Evolutionary conservation across 2,329 filamentous ascomycete species (phyloP).

Genomic region (Delphinella strobiligena): DNA sequence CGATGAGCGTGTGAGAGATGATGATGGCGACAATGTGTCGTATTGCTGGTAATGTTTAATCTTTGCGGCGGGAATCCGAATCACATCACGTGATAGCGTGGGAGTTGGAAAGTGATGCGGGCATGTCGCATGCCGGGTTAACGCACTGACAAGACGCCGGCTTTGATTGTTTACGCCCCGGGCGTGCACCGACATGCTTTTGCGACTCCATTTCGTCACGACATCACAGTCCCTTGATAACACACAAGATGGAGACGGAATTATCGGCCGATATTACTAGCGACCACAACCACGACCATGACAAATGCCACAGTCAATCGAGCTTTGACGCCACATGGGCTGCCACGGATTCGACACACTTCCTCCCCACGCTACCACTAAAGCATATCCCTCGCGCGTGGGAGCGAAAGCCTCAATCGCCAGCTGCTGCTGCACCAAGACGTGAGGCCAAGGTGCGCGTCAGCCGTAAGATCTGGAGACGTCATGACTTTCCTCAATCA

Average conservation of each 20-base stretch:
- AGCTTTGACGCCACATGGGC: conserved; percentile 28
- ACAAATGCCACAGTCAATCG: too few relatives aligned
- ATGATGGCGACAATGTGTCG: too few relatives aligned
- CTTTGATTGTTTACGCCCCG: background rate
- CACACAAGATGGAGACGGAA: background rate
- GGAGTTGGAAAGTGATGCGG: too few relatives aligned
- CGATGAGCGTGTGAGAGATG: background rate
- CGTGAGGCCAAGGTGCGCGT: conserved; percentile 22
- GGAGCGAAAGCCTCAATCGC: conserved; percentile 35
- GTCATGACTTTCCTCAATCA: conserved; percentile 10
- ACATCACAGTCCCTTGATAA: background rate
- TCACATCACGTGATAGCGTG: background rate
- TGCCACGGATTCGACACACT: conserved; percentile 27
- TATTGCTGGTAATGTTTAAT: background rate
- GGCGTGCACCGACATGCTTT: too few relatives aligned
- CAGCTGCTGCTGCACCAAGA: too few relatives aligned
- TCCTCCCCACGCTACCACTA: conserved; percentile 29
- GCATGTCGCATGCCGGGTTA: too few relatives aligned
- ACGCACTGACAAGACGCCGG: too few relatives aligned
- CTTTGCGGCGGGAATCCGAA: background rate
- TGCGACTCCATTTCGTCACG: too few relatives aligned
- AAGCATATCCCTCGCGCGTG: conserved; percentile 33
- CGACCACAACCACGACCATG: too few relatives aligned
- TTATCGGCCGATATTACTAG: background rate
- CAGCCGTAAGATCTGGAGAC: conserved; percentile 37